phyloP scores from a whole-genome alignment of 1,284 basidiomycete genomes.

The Fomitiporia mediterranea region DNA sequence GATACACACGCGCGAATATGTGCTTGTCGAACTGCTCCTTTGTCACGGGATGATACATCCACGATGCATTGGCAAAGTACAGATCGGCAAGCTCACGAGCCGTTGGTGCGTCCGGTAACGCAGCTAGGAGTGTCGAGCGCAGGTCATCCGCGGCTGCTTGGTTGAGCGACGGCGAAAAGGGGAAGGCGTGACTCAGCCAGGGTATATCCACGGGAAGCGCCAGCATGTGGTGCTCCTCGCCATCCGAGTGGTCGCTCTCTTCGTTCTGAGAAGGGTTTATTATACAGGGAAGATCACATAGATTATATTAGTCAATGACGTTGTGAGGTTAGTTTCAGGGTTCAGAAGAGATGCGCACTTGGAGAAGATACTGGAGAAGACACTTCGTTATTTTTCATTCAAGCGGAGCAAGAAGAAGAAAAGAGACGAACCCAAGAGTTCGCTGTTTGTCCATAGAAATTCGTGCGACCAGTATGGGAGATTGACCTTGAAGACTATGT shows the following conservation, averaged over 20 bases:
- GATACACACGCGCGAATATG: conserved; percentile 51
- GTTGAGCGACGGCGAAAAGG: conserved; percentile 43
- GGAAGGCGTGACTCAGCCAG: conserved; percentile 57
- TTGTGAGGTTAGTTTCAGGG: background rate
- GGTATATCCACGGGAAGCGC: conserved; percentile 47
- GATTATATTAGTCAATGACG: conserved; percentile 13
- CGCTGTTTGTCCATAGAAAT: conserved; percentile 60
- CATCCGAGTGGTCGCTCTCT: conserved; percentile 30
- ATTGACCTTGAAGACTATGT: conserved; percentile 43
- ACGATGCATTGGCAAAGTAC: conserved; percentile 62
- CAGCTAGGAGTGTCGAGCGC: conserved; percentile 39
- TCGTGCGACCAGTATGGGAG: conserved; percentile 53
- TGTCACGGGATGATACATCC: conserved; percentile 64
- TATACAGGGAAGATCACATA: conserved; percentile 35
- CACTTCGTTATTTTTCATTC: conserved; percentile 16
- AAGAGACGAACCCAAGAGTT: conserved; percentile 56
- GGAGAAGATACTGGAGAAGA: conserved; percentile 33
- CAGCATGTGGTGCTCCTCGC: conserved; percentile 14
- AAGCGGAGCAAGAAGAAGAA: conserved; percentile 9
- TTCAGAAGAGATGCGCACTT: conserved; percentile 27
- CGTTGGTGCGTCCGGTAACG: conserved; percentile 40
- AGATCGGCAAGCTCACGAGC: conserved; percentile 43
- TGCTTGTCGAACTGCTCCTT: conserved; percentile 49
- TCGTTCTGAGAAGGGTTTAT: conserved; percentile 36
- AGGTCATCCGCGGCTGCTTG: conserved; percentile 38